Evolutionary conservation across 805 yeast genomes (phyloP), one percentile per base, ranked within the genome.

Genomic region (Saccharomycopsis malanga): DNA sequence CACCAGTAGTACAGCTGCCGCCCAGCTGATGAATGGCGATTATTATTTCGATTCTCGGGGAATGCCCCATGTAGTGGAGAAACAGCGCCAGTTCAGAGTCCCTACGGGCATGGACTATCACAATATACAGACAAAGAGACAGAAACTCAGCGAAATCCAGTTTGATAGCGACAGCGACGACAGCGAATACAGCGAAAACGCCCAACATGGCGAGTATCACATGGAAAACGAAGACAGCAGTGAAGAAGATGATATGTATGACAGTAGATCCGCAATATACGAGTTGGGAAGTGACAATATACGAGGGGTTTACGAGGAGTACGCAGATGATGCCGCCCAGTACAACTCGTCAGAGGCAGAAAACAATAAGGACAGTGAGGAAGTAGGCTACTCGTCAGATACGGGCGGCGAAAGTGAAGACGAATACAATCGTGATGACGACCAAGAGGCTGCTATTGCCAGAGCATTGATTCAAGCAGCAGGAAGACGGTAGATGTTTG

Each of bases 201-300:
- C 42, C 7, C 30, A 6, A 22, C 18, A 12, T 27, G 48, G 29
- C 24, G 49, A 35, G 15, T 30, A 23, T 17, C 48, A 34, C 17
- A n/a, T n/a, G 23, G 30, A 25, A n/a, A 45, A 37, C 9, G 50
- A 42, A 12, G 46, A 37, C 6, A 57, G 54, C 15, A 18, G 47
- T 17, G 48, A 47, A 3, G 51, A 48, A 3, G 56, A 52, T 6
- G 56, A 55, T 10, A 50, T 44, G n/a, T 51, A 44, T 7, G 52
- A 48, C 12, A 48, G 34, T 2, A 47, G 46, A 20, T 38, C 30
- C 3, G 50, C 42, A 4, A 45, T 47, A 12, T 39, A 42, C 12
- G 46, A 20, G 15, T 42, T 35, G 9, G 42, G 21, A 2, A 57
- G 48, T 14, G 58, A 47, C 3, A 53, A 37, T 2, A 56, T 47